These are phyloP conservation scores for Plasmopara viticola DNA, from an alignment of 352 stramenopile genomes.

Conservation along the genomic window DNA sequence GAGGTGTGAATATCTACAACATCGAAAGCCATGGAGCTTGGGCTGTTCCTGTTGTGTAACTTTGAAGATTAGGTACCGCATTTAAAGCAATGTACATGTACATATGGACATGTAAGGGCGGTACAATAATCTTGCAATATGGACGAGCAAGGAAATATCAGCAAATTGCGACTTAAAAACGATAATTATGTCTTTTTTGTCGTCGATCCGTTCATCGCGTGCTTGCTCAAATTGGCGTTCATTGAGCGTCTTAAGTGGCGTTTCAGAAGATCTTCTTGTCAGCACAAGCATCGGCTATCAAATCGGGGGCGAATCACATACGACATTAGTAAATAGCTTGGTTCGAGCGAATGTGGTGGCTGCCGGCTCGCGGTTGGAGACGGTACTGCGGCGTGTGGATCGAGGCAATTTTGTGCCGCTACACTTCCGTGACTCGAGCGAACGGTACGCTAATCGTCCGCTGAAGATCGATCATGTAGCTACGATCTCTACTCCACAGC, in stretches of 20 bases:
- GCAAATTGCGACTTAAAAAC: no score
- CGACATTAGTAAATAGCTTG: conserved; percentile 65
- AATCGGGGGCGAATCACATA: conserved; percentile 66
- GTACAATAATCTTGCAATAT: no score
- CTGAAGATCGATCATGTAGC: conserved; percentile 73
- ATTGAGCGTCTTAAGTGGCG: conserved; percentile 59
- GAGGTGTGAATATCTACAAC: conserved; percentile 74
- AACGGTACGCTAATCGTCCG: conserved; percentile 66
- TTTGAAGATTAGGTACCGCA: no score
- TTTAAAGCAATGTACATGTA: no score
- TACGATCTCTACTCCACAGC: conserved; percentile 83
- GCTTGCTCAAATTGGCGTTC: conserved; percentile 11
- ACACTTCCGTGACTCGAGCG: conserved; percentile 17
- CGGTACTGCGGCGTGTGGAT: conserved; percentile 58
- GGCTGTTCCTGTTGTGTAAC: conserved; percentile 56
- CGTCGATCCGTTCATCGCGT: conserved; percentile 4
- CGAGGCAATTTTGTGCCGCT: conserved; percentile 49
- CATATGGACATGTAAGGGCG: no score
- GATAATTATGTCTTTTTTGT: no score
- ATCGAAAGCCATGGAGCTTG: conserved; percentile 66
- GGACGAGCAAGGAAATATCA: no score
- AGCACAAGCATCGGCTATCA: conserved; percentile 80
- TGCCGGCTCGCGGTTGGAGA: conserved; percentile 48
- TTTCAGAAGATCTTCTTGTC: conserved; percentile 77
- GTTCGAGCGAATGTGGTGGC: conserved; percentile 65